These are phyloP conservation scores for Penicillium paradoxum DNA, from an alignment of 495 filamentous ascomycete genomes.

Conservation along the genomic window DNA sequence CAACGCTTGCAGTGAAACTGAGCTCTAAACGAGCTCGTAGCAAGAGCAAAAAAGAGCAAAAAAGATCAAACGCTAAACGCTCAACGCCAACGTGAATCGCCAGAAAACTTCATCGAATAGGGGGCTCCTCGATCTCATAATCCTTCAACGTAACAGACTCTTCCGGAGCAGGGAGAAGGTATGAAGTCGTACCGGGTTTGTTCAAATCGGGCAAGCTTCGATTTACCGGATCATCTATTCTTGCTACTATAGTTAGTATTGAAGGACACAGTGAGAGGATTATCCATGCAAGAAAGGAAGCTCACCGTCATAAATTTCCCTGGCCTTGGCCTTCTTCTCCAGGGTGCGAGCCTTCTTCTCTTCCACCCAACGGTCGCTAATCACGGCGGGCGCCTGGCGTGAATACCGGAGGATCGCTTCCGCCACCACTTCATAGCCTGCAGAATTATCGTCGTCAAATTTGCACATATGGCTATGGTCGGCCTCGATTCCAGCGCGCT, in stretches of 20 bases:
- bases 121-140: slow-evolving; percentile 41
- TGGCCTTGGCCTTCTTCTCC: slow-evolving; percentile 32
- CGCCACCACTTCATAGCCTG: slow-evolving; percentile 69
- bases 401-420: slow-evolving; percentile 69
- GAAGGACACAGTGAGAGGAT: not conserved
- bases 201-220: slow-evolving; percentile 25
- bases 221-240: slow-evolving; percentile 17
- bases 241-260: slow-evolving; percentile 14
- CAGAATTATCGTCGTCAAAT: slow-evolving; percentile 65
- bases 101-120: slow-evolving; percentile 12
- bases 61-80: not conserved
- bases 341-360: slow-evolving; percentile 53
- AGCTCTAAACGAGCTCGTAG: too few relatives aligned
- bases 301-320: slow-evolving; percentile 36
- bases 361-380: slow-evolving; percentile 58
- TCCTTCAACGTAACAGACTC: slow-evolving; percentile 29
- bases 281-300: not conserved
- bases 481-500: slow-evolving; percentile 72
- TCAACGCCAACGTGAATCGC: not conserved
- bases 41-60: not conserved
- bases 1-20: not conserved
- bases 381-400: slow-evolving; percentile 50
- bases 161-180: slow-evolving; percentile 25
- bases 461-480: slow-evolving; percentile 89
- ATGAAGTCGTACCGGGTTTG: slow-evolving; percentile 26